A percentile compares a stretch with the other conserved stretches of the same genome.
These are phyloP conservation scores for Withania somnifera DNA, from an alignment of 305 asterid genomes.

Conservation along the genomic window DNA sequence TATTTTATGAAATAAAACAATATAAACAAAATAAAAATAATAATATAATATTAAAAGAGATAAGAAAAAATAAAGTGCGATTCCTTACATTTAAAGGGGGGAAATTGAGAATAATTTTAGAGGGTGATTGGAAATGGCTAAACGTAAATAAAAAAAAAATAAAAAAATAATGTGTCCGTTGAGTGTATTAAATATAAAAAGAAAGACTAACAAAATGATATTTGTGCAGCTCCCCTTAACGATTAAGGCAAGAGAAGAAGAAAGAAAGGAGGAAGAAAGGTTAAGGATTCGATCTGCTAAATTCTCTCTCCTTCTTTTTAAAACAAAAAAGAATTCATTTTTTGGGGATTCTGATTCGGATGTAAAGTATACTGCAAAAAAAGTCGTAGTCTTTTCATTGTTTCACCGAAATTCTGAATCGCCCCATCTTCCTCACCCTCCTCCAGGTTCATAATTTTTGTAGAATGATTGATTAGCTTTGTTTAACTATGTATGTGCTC, in stretches of 20 bases:
- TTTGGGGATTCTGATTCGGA: slow-evolving; percentile 6
- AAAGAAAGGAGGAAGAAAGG: slow-evolving; percentile 20
- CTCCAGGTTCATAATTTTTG: not conserved
- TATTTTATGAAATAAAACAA: too few relatives aligned
- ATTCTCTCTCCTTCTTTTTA: not conserved
- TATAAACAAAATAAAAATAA: too few relatives aligned
- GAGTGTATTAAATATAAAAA: not conserved
- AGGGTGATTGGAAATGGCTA: too few relatives aligned
- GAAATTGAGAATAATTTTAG: too few relatives aligned
- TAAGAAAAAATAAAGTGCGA: too few relatives aligned
- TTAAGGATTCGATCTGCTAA: slow-evolving; percentile 19
- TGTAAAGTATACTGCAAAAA: slow-evolving; percentile 9
- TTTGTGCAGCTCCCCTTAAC: slow-evolving; percentile 1
- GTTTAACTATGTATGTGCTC: not conserved
- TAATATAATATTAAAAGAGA: too few relatives aligned
- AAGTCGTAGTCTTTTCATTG: not conserved
- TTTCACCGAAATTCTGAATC: not conserved
- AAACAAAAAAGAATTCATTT: not conserved
- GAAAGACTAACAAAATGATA: not conserved
- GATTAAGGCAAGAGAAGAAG: not conserved
- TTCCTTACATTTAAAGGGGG: too few relatives aligned
- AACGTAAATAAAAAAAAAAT: too few relatives aligned
- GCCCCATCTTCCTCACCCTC: not conserved
- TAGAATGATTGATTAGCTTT: not conserved
- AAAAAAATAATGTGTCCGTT: too few relatives aligned